Conservation (phyloP, 2,329 filamentous ascomycete species). For the Neurospora sp. region DNA sequence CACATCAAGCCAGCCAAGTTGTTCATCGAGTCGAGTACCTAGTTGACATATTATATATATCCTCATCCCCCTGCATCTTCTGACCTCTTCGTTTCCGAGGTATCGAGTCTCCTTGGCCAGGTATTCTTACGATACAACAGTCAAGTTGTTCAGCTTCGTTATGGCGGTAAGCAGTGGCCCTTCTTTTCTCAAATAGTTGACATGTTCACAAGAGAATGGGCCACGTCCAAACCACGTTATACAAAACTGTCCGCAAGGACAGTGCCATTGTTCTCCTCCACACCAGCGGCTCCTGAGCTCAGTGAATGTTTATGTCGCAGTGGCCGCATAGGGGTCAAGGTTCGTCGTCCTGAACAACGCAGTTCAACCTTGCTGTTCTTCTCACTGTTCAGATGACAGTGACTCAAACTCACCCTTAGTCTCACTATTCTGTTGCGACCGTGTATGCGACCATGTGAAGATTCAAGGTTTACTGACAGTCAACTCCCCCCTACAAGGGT, state of each 20-base stretch:
- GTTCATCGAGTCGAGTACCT: not conserved
- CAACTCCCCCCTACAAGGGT: not conserved
- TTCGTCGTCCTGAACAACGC: not conserved
- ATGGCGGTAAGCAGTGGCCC: not conserved
- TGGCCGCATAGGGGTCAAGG: not conserved
- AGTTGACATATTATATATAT: not conserved
- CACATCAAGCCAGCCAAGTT: not conserved
- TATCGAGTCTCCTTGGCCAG: not conserved
- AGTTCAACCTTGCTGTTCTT: not conserved
- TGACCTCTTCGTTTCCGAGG: not conserved
- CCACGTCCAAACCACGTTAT: not conserved
- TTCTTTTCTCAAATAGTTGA: not conserved
- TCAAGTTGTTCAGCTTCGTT: not conserved
- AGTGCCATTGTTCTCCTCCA: not conserved
- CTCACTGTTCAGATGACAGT: not conserved
- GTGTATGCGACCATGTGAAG: not conserved
- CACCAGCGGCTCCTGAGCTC: not conserved
- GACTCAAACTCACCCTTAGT: not conserved
- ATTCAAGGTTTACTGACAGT: not conserved
- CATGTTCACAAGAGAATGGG: not conserved
- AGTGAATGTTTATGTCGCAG: not conserved
- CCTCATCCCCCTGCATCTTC: not conserved
- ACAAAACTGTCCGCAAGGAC: not conserved
- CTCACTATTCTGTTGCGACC: not conserved
- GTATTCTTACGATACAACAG: not conserved